Evolutionary conservation across 805 yeast genomes (phyloP), one percentile per base, ranked within the genome.

Genomic region (Wickerhamomyces mucosus): DNA sequence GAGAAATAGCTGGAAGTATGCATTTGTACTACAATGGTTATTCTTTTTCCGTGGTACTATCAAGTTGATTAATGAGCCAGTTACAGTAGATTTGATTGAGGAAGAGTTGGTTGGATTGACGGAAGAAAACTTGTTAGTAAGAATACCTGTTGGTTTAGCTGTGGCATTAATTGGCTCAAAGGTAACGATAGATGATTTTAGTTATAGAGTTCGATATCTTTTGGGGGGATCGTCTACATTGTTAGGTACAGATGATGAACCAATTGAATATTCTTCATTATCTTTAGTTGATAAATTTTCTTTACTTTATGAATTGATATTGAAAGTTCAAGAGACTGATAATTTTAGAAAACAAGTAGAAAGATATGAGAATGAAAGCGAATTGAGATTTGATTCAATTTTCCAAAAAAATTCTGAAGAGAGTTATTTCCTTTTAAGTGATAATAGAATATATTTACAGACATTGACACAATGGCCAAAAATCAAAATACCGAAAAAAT

Each of bases 51-150:
- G 75, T 33, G 74, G 72, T 16, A 60, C 63, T 29, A 49, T 75
- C 21, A 69, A 62, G 41, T 49, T 77, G 33, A 56, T 58, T 10
- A 56, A 60, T 6, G 81, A 75, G 33, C 59, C 60, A 10, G 71
- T 76, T 41, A 78, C 75, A 42, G 65, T 67, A 7, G 78, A 74
- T 36, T 21, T 41, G 13, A 33, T 76, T 37, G 85, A 77, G 44
- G 75, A 75, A 43, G 85, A 77, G 41, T 53, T 77, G 11, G 55
- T 74, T 17, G 67, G 67, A 1, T 39, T 64, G 15, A 50, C 51
- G 15, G 70, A 67, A 12, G 52, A 57, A 1, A 51, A 61, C 28
- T 55, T 74, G 31, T 44, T 64, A 11, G 59, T 61, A 34, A 65
- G 58, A 36, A 56, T 74, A 21, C 63, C 69, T 32, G 31, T 43